phyloP scores from a whole-genome alignment of 495 filamentous ascomycete genomes.

The Aspergillus biplanus region DNA sequence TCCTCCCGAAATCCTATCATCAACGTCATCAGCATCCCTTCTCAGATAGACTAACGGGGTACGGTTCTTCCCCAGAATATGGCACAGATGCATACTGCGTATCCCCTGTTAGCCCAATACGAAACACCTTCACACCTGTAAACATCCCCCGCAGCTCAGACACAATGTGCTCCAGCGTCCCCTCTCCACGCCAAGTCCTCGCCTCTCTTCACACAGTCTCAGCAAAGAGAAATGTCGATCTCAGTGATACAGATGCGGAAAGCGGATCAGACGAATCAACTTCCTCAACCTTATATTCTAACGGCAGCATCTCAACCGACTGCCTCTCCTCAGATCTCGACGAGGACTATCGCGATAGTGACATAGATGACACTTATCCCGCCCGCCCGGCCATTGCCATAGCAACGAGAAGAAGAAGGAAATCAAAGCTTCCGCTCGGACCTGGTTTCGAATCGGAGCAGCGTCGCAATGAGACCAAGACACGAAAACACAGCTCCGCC shows the following conservation, averaged over 20 bases:
- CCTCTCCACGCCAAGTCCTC: slow-evolving; percentile 21
- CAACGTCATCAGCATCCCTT: not conserved
- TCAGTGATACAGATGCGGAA: slow-evolving; percentile 15
- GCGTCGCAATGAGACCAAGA: not conserved
- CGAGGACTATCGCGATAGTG: slow-evolving; percentile 28
- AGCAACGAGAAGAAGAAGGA: slow-evolving; percentile 3
- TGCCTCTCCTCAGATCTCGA: slow-evolving; percentile 9
- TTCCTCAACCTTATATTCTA: slow-evolving; percentile 15
- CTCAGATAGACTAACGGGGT: slow-evolving; percentile 23
- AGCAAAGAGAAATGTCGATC: not conserved
- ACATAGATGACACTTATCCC: slow-evolving; percentile 15
- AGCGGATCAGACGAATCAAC: slow-evolving; percentile 16
- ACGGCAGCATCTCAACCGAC: slow-evolving; percentile 5
- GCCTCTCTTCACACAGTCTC: slow-evolving; percentile 6
- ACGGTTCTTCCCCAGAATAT: slow-evolving; percentile 33
- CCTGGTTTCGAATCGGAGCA: not conserved
- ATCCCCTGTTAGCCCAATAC: slow-evolving; percentile 34
- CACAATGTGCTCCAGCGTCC: slow-evolving; percentile 5
- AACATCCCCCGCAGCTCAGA: slow-evolving; percentile 38
- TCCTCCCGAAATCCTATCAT: slow-evolving; percentile 3
- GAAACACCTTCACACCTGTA: slow-evolving; percentile 36
- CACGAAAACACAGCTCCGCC: not conserved
- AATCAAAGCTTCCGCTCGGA: not conserved
- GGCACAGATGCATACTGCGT: slow-evolving; percentile 31
- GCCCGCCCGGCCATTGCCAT: not conserved